Evolutionary conservation across 23 red algal species (phyloP).

Genomic region (Pyropia haitanensis): DNA sequence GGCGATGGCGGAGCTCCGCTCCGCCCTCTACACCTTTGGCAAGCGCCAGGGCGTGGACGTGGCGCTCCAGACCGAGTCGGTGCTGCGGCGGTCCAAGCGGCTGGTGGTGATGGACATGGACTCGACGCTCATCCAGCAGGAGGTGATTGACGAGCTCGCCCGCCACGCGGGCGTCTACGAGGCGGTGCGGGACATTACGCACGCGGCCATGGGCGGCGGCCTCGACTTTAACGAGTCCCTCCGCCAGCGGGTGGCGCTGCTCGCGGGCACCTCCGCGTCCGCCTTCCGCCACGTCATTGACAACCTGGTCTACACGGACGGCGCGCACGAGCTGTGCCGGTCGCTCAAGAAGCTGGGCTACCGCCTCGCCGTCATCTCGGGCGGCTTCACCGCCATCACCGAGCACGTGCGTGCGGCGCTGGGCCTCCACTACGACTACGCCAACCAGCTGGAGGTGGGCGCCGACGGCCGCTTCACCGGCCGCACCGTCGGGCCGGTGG

Average conservation of each 20-base stretch:
- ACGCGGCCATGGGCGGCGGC: constrained; percentile 76
- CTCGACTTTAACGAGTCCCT: constrained; percentile 91
- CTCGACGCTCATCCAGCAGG: constrained; percentile 94
- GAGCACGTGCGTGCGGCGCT: constrained; percentile 71
- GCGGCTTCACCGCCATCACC: constrained; percentile 80
- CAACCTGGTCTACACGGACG: constrained; percentile 80
- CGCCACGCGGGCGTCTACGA: constrained; percentile 85
- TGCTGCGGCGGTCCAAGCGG: constrained; percentile 69
- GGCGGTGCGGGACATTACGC: constrained; percentile 87
- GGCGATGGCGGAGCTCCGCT: constrained; percentile 38
- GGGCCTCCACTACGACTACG: constrained; percentile 80
- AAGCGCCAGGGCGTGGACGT: constrained; percentile 53
- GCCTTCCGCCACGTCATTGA: constrained; percentile 84
- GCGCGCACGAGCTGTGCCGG: constrained; percentile 56
- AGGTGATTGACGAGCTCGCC: constrained; percentile 98
- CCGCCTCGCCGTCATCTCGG: constrained; percentile 88
- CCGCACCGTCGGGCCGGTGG: constrained; percentile 72
- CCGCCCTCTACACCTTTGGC: constrained; percentile 69
- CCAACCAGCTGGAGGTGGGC: constrained; percentile 81
- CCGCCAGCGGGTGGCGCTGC: constrained; percentile 45
- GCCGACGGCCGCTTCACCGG: constrained; percentile 81
- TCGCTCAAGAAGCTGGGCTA: constrained; percentile 88
- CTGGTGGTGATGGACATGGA: constrained; percentile 99
- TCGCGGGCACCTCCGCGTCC: constrained; percentile 63
- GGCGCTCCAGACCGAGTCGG: constrained; percentile 74